Evolutionary conservation across 225 moss, liverwort and hornwort species (phyloP), one percentile per base, ranked within the genome.

Genomic region (Sphagnum contortum): DNA sequence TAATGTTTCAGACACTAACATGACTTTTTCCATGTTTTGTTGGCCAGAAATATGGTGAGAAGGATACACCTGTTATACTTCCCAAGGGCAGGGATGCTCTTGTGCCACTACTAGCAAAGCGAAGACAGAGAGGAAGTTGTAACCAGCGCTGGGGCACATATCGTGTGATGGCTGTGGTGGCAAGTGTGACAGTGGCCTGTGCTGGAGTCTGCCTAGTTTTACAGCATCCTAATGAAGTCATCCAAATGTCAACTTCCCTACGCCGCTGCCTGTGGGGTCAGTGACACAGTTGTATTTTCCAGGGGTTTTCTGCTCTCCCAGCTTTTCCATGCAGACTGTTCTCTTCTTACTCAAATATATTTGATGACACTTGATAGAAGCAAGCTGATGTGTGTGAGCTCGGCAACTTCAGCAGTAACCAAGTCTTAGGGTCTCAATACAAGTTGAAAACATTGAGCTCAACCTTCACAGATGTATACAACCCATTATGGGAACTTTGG

Each of bases 201-300:
- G 84, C 76, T 50, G 90, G 87, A 49, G 69, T 90, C 0, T 88
- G 90, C 77, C 75, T 80, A 63, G 81, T 72, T 69, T 63, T 84
- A 52, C 87, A 85, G 51, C 68, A 88, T 63, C 88, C 88, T 44
- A 80, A 82, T 70, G 75, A 90, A 69, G 83, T 83, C 49, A 50
- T 74, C 48, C 68, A 67, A 64, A 55, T 84, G 55, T 83, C 87
- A 50, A 69, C 74, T 60, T 81, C 83, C 48, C 73, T 87, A 69
- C 80, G 75, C 49, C 83, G 75, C 60, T 74, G 80, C 65, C 73
- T 86, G 47, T 80, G 78, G 87, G 82, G 77, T 71, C 49, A 72
- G 51, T 85, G 73, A 81, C 71, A 69, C 55, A 49, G 48, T 46
- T 85, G 76, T 85, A 78, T 57, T 76, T 72, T 74, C 63, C 9